These are phyloP conservation scores for Trichosanthes cucumerina DNA, from an alignment of 306 rosid genomes.

Conservation along the genomic window DNA sequence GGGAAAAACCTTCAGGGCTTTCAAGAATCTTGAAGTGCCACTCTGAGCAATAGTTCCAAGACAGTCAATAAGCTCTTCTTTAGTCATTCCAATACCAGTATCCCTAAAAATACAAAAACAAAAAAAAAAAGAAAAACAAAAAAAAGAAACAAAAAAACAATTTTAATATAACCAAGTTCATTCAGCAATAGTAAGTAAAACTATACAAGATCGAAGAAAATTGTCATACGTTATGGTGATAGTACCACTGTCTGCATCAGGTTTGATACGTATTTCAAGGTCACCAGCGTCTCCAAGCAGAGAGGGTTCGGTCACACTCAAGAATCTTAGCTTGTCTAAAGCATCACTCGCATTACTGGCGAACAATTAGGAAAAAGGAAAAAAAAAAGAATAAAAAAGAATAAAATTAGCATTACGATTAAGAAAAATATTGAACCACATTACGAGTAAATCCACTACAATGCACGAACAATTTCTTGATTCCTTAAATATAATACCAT, in stretches of 20 bases:
- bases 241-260: slow-evolving; percentile 84
- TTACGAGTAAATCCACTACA: neutral
- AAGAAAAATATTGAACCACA: neutral
- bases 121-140: too few relatives aligned
- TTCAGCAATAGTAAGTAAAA: neutral
- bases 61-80: slow-evolving; percentile 86
- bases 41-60: slow-evolving; percentile 99
- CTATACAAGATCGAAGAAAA: neutral
- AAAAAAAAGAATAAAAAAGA: neutral
- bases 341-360: slow-evolving; percentile 93
- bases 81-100: slow-evolving; percentile 97
- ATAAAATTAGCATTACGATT: neutral
- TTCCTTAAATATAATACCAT: neutral
- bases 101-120: slow-evolving; percentile 37
- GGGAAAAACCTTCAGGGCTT: slow-evolving; percentile 67
- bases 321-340: slow-evolving; percentile 89
- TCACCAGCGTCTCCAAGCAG: slow-evolving; percentile 86
- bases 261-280: slow-evolving; percentile 75
- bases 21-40: slow-evolving; percentile 95
- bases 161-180: neutral
- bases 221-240: slow-evolving; percentile 62
- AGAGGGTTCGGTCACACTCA: slow-evolving; percentile 92
- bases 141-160: too few relatives aligned
- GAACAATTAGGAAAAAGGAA: neutral
- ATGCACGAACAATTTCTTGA: neutral